Percentiles rank a stretch among this genome's conserved stretches.
phyloP scores from a whole-genome alignment of 495 filamentous ascomycete species.

The Tuber indicum region DNA sequence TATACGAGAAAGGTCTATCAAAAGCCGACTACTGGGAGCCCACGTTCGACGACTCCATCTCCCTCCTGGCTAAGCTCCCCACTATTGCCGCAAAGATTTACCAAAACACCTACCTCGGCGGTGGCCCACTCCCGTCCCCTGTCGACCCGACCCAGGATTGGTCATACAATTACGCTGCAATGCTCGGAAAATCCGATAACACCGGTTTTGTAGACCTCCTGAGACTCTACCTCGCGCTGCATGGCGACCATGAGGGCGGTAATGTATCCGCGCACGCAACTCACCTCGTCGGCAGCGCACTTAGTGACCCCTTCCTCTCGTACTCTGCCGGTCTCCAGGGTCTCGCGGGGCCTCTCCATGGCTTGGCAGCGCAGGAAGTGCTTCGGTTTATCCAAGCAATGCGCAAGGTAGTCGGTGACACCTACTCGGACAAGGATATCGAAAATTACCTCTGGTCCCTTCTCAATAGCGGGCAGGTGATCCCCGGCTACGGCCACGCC shows the following conservation, averaged over 20 bases:
- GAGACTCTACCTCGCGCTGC: slow-evolving; percentile 85
- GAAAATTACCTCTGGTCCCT: slow-evolving; percentile 86
- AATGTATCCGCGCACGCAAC: slow-evolving; percentile 98
- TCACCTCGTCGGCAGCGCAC: slow-evolving; percentile 90
- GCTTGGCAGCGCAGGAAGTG: slow-evolving; percentile 93
- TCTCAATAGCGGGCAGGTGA: slow-evolving; percentile 86
- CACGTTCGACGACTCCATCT: slow-evolving; percentile 92
- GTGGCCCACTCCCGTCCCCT: slow-evolving; percentile 66
- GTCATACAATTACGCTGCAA: slow-evolving; percentile 95
- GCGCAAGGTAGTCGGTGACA: slow-evolving; percentile 75
- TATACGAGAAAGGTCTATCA: slow-evolving; percentile 79
- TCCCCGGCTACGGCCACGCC: slow-evolving; percentile 97
- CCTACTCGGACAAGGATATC: slow-evolving; percentile 71
- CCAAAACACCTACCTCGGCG: slow-evolving; percentile 73
- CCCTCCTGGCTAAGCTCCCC: slow-evolving; percentile 89
- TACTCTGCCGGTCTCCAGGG: slow-evolving; percentile 95
- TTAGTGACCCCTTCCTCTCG: slow-evolving; percentile 89
- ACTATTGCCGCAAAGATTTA: slow-evolving; percentile 97
- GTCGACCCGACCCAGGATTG: slow-evolving; percentile 84
- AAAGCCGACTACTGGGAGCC: slow-evolving; percentile 99
- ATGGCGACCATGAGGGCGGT: slow-evolving; percentile 96
- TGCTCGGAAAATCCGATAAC: slow-evolving; percentile 85
- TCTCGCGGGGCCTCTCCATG: slow-evolving; percentile 89
- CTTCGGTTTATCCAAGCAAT: slow-evolving; percentile 92
- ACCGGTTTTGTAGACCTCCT: slow-evolving; percentile 93